Conservation (phyloP, 805 yeast species). For the Yarrowia osloensis region DNA sequence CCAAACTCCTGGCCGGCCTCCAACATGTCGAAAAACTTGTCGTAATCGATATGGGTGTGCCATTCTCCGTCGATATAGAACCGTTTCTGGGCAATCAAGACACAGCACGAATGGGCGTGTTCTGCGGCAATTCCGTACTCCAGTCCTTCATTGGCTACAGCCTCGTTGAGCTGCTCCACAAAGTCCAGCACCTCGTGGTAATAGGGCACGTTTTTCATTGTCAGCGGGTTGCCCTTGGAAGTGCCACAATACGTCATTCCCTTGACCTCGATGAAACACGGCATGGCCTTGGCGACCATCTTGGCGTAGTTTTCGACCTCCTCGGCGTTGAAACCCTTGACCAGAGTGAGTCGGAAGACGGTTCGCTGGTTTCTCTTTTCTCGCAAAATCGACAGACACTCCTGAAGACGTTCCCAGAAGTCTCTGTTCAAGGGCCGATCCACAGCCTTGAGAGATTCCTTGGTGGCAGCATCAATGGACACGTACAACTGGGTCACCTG, state of each 20-base stretch:
- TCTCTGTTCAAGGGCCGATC: slow-evolving; percentile 89
- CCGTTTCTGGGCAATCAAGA: slow-evolving; percentile 72
- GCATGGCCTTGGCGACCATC: slow-evolving; percentile 75
- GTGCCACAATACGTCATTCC: slow-evolving; percentile 97
- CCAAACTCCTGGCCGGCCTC: slow-evolving; percentile 65
- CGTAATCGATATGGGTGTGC: slow-evolving; percentile 88
- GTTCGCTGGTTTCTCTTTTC: slow-evolving; percentile 81
- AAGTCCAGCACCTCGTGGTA: slow-evolving; percentile 84
- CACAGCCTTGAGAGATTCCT: slow-evolving; percentile 72
- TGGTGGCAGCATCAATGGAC: slow-evolving; percentile 92
- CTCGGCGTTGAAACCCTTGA: slow-evolving; percentile 87
- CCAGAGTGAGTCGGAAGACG: slow-evolving; percentile 85
- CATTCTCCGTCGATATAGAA: slow-evolving; percentile 72
- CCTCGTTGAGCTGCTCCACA: slow-evolving; percentile 63
- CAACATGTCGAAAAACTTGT: slow-evolving; percentile 69
- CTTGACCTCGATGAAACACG: slow-evolving; percentile 87
- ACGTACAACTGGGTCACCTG: slow-evolving; percentile 90
- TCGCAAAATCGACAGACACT: slow-evolving; percentile 79
- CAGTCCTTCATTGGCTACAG: slow-evolving; percentile 65
- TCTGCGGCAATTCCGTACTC: slow-evolving; percentile 87
- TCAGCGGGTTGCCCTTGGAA: slow-evolving; percentile 83
- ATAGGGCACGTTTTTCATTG: slow-evolving; percentile 94
- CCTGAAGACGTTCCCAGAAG: slow-evolving; percentile 85
- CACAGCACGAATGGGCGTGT: slow-evolving; percentile 94
- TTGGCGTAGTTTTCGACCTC: slow-evolving; percentile 83